These are phyloP conservation scores for Vinca minor DNA, from an alignment of 257 asterid genomes.

Conservation along the genomic window DNA sequence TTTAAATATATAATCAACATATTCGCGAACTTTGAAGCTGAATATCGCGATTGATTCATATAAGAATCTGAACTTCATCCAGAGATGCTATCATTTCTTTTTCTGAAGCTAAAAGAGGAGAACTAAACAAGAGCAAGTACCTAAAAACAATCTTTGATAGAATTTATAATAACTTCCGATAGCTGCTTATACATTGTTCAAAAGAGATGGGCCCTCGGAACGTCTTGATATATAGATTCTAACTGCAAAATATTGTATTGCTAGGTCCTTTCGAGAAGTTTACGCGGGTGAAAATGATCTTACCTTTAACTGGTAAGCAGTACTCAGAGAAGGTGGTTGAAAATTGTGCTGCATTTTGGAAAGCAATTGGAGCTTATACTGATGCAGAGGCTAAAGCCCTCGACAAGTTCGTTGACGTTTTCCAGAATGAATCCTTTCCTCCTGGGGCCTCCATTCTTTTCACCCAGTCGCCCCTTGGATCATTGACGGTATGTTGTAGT, in stretches of 20 bases:
- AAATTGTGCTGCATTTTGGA: constrained; percentile 69
- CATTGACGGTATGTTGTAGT: constrained; percentile 43
- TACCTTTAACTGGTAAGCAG: constrained; percentile 81
- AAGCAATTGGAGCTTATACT: constrained; percentile 44
- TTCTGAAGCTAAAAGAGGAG: neutral
- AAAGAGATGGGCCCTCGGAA: neutral
- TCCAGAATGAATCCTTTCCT: constrained; percentile 48
- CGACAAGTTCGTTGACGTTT: constrained; percentile 41
- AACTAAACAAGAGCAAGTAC: neutral
- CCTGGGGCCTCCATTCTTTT: constrained; percentile 80
- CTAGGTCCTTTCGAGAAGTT: constrained; percentile 77
- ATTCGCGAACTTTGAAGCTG: too few species aligned
- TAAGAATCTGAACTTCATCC: neutral
- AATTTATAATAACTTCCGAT: neutral
- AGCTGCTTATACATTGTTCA: neutral
- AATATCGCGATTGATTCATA: too few species aligned
- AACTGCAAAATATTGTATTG: too few species aligned
- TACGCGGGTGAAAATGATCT: constrained; percentile 54
- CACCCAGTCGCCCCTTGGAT: constrained; percentile 66
- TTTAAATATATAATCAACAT: too few species aligned
- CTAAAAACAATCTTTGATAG: neutral
- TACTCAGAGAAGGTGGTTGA: constrained; percentile 85
- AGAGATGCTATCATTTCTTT: neutral
- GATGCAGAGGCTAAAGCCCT: constrained; percentile 62
- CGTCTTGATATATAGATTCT: neutral